Conservation (phyloP, 805 yeast genomes). For the Ogataea zsoltii region DNA sequence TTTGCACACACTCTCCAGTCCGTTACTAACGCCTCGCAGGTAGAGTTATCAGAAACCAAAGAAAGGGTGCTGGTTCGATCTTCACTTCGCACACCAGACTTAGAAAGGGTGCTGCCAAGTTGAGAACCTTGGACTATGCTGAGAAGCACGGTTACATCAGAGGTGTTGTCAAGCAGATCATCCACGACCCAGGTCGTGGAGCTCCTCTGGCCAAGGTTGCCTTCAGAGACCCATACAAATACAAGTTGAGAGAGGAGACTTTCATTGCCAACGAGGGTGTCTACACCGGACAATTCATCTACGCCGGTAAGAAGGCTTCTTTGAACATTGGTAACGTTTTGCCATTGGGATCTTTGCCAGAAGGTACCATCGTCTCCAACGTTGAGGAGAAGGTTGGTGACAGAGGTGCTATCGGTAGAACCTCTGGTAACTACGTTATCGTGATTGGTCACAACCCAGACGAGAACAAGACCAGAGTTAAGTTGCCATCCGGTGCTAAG, state of each 20-base stretch:
- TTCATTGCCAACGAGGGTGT: conserved; percentile 99
- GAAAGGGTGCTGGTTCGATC: conserved; percentile 99
- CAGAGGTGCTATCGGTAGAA: conserved; percentile 99
- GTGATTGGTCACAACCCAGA: conserved; percentile 99
- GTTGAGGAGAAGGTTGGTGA: conserved; percentile 99
- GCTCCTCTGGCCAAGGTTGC: conserved; percentile 99
- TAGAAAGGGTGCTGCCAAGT: conserved; percentile 99
- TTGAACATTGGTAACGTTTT: conserved; percentile 95
- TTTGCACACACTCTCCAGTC: neutral
- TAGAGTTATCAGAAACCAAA: conserved; percentile 99
- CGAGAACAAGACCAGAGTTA: conserved; percentile 98
- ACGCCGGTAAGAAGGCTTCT: conserved; percentile 98
- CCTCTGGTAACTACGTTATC: conserved; percentile 99
- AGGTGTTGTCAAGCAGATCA: conserved; percentile 97
- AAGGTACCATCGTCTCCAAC: conserved; percentile 98
- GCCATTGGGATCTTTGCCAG: conserved; percentile 97
- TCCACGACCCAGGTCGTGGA: conserved; percentile 99
- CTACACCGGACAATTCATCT: conserved; percentile 98
- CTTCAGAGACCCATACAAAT: conserved; percentile 99
- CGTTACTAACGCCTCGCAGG: conserved; percentile 44
- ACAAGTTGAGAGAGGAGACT: conserved; percentile 96
- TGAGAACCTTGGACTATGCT: conserved; percentile 98
- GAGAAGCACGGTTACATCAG: conserved; percentile 99
- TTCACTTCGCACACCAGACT: conserved; percentile 99
- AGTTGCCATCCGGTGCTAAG: conserved; percentile 99